Evolutionary conservation across 1,284 basidiomycete species (phyloP).

Genomic region (Takashimella koratensis): DNA sequence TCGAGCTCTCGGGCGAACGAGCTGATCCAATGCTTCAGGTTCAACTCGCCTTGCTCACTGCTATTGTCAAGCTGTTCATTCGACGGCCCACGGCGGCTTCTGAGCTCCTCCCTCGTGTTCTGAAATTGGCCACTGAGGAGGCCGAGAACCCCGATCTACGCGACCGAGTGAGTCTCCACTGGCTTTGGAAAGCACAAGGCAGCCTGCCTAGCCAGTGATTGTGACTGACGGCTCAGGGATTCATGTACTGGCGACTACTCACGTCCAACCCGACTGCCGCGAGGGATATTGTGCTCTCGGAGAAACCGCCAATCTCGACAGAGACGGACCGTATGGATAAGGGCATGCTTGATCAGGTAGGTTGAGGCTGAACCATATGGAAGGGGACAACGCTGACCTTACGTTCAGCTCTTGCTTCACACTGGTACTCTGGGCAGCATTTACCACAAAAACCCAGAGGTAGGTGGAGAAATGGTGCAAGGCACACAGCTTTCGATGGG

Average conservation of each 20-base stretch:
- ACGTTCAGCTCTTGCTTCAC: slow-evolving; percentile 40
- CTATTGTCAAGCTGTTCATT: slow-evolving; percentile 94
- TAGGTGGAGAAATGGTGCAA: slow-evolving; percentile 10
- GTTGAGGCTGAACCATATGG: slow-evolving; percentile 19
- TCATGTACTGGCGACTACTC: slow-evolving; percentile 98
- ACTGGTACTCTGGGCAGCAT: slow-evolving; percentile 50
- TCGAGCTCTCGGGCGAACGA: not conserved
- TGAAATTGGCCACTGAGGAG: slow-evolving; percentile 92
- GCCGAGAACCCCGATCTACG: slow-evolving; percentile 97
- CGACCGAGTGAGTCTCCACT: slow-evolving; percentile 54
- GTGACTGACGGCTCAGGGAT: slow-evolving; percentile 52
- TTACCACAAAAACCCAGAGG: slow-evolving; percentile 49
- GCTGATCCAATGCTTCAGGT: slow-evolving; percentile 54
- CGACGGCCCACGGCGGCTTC: slow-evolving; percentile 90
- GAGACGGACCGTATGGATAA: slow-evolving; percentile 97
- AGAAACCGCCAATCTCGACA: slow-evolving; percentile 95
- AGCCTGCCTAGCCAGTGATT: not conserved
- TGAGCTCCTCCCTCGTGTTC: slow-evolving; percentile 79
- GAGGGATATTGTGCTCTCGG: slow-evolving; percentile 84
- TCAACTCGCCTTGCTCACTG: slow-evolving; percentile 91
- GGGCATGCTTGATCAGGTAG: slow-evolving; percentile 82
- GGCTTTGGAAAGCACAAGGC: not conserved
- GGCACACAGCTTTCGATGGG: not conserved
- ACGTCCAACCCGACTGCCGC: slow-evolving; percentile 90
- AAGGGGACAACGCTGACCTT: not conserved